Evolutionary conservation across 768 basidiomycete species (phyloP), one percentile per base, ranked within the genome.

Genomic region (Lentinula edodes): DNA sequence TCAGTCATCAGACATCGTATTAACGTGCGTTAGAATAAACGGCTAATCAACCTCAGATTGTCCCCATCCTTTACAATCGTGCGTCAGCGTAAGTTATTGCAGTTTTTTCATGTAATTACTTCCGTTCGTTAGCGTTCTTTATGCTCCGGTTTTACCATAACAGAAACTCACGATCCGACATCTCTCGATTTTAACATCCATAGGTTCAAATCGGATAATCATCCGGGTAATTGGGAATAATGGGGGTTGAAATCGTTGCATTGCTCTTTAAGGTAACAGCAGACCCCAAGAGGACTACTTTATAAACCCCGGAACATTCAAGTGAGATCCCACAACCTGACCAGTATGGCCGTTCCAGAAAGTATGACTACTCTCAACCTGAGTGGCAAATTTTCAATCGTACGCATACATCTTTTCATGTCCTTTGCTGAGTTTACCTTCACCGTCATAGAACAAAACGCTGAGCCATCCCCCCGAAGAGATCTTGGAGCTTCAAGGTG

Each of bases 401-500:
- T 90, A 20, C 9, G 53, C 66, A 7, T 15, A 15, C 34, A 42
- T 39, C 20, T 60, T n/a, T 45, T 50, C 32, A 5, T 9, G 18
- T 42, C 5, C 46, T 6, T 10, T 23, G 20, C 23, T 43, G 46
- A 51, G 32, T 36, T 8, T 15, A 43, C 48, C 12, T 45, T 23
- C 18, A 48, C 9, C 46, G 23, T 48, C 18, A 4, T 48, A 91
- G 90, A 90, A 88, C 78, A 91, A 88, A 72, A 46, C 75, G 1
- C 77, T 90, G 60, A 88, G 85, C 45, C 88, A 86, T 65, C 66
- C 68, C 35, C 78, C 79, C 6, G 89, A 91, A 58, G 77, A 77
- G 28, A 86, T 93, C 62, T 83, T 92, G 43, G 69, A 71, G 23
- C 75, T 87, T 2, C 91, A 92, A 70, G 91, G 90, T 52, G 79